Evolutionary conservation across 257 asterid genomes (phyloP).

Genomic region (Cordia subcordata): DNA sequence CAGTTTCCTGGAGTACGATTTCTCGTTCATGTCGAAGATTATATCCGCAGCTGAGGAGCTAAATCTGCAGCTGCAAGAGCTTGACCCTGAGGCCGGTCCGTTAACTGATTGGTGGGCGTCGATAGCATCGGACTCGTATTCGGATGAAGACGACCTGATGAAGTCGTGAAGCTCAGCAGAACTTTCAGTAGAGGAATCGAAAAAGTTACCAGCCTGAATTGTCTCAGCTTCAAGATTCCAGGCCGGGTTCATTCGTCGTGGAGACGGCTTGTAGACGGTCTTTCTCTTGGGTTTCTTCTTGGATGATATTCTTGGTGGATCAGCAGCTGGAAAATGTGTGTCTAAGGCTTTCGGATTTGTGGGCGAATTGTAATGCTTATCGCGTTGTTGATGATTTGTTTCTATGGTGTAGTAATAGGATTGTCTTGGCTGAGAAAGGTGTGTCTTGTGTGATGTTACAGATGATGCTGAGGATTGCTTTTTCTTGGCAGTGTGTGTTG

Average conservation of each 20-base stretch:
- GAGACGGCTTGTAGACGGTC: slow-evolving; percentile 3
- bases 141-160: slow-evolving; percentile 33
- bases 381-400: slow-evolving; percentile 13
- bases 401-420: slow-evolving; percentile 44
- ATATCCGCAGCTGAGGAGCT: slow-evolving; percentile 52
- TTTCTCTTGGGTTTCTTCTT: slow-evolving; percentile 10
- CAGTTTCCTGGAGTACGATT: slow-evolving; percentile 7
- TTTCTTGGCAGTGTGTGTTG: slow-evolving; percentile 28
- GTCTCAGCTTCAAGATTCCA: slow-evolving; percentile 3
- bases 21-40: slow-evolving; percentile 45
- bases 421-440: slow-evolving; percentile 31
- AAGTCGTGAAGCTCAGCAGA: slow-evolving; percentile 18
- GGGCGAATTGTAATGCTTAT: slow-evolving; percentile 23
- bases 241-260: neutral
- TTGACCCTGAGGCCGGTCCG: slow-evolving; percentile 25
- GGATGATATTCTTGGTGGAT: slow-evolving; percentile 50
- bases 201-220: neutral
- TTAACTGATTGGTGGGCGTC: slow-evolving; percentile 20
- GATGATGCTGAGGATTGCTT: slow-evolving; percentile 28
- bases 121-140: slow-evolving; percentile 24
- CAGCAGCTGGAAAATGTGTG: slow-evolving; percentile 34
- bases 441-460: slow-evolving; percentile 18
- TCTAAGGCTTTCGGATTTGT: slow-evolving; percentile 25
- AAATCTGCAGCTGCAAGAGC: slow-evolving; percentile 35
- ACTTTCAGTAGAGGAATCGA: neutral